Evolutionary conservation across 176 grass and related monocot species (phyloP), one percentile per base, ranked within the genome.

Genomic region (Poa annua): DNA sequence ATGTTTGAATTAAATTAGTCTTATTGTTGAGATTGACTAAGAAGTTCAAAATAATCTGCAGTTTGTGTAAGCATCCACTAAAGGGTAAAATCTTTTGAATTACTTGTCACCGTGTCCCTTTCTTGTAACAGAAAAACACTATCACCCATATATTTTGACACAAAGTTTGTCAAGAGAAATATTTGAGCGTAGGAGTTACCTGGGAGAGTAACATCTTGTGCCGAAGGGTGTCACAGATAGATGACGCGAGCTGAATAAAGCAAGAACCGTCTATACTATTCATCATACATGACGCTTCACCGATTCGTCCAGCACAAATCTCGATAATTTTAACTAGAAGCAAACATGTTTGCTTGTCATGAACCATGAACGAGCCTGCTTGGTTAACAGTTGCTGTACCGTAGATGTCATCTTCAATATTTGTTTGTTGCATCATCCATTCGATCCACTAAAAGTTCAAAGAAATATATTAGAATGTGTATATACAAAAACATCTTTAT

Each of bases 261-360:
- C 74, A 32, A 20, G 22, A 34, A 51, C 21, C 68, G 0, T 85
- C 68, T 1, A 71, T 71, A 6, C 63, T 61, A 20, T 79, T 76
- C 74, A 67, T 20, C 11, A 62, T 21, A 19, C 79, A 49, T 55
- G 75, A 17, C 10, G 68, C 51, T 20, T 82, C 82, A 56, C 55
- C 24, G 39, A 86, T 81, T 71, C 89, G 72, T 29, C 89, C 85
- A 20, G 83, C 93, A 83, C 93, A 96, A n/a, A 88, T 93, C 74
- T 99, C 93, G 15, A 99, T 75, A 61, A 85, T 78, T 42, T 82
- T 71, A 21, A 85, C 85, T 38, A 96, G 61, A 72, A 99, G 89
- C 16, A 96, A 83, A 38, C 81, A 87, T 6, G 87, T 89, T 50
- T 91, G 74, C 8, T 63, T 77, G n/a, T 90, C 80, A 19, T 82